These are phyloP conservation scores for Apiospora hydei DNA, from an alignment of 2,329 filamentous ascomycete genomes.

Conservation along the genomic window DNA sequence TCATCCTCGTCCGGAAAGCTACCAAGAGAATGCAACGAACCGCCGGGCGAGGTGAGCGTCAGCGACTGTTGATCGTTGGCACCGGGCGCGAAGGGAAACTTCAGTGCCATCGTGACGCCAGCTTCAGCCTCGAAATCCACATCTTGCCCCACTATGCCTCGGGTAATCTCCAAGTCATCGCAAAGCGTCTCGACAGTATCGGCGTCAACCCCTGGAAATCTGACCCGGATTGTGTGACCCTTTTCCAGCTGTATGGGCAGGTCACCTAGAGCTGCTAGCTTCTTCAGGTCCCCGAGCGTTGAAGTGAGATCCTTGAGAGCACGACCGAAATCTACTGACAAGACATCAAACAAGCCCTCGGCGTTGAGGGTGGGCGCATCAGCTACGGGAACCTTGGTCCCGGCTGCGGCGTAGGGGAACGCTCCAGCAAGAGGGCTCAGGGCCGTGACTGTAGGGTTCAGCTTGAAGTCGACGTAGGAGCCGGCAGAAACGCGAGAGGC, in stretches of 20 bases:
- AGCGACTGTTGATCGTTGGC: constrained; percentile 35
- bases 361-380: constrained; percentile 74
- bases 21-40: constrained; percentile 53
- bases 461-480: constrained; percentile 85
- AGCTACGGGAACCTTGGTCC: constrained; percentile 48
- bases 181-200: constrained; percentile 84
- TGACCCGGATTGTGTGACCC: constrained; percentile 74
- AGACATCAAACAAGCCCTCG: constrained; percentile 82
- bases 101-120: constrained; percentile 76
- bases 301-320: constrained; percentile 83
- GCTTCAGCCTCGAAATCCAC: constrained; percentile 70
- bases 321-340: constrained; percentile 88
- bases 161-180: constrained; percentile 82
- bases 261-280: constrained; percentile 79
- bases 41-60: constrained; percentile 54
- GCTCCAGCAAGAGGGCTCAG: constrained; percentile 73
- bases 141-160: constrained; percentile 83
- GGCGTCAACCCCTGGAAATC: constrained; percentile 90
- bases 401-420: constrained; percentile 55
- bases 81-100: constrained; percentile 84
- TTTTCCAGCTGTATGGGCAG: constrained; percentile 79
- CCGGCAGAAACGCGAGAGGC: constrained; percentile 68
- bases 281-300: constrained; percentile 81
- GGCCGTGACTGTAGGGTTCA: constrained; percentile 90
- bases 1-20: constrained; percentile 45